These are phyloP conservation scores for Porogramme epimiltina DNA, from an alignment of 1,284 basidiomycete genomes.

Conservation along the genomic window DNA sequence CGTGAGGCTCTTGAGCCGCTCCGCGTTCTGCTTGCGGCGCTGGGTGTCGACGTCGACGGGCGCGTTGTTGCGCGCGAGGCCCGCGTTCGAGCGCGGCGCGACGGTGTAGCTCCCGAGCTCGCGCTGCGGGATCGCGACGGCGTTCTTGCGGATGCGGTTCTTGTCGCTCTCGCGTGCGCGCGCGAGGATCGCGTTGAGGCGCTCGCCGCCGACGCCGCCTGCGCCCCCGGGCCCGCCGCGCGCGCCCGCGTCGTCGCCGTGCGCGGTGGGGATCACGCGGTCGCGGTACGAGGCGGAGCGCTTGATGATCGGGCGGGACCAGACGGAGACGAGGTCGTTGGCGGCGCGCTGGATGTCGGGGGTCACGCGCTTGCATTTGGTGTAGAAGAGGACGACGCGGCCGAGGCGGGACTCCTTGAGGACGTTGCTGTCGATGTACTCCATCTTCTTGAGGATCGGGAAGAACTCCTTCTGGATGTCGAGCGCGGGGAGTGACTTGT, in stretches of 20 bases:
- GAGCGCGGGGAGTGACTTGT: conserved; percentile 90
- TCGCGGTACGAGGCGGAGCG: conserved; percentile 86
- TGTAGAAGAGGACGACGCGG: conserved; percentile 95
- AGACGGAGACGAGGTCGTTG: conserved; percentile 81
- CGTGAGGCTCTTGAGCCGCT: conserved; percentile 55
- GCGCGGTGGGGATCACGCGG: conserved; percentile 61
- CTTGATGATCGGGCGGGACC: conserved; percentile 96
- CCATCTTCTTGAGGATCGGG: conserved; percentile 83
- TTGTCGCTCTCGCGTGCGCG: conserved; percentile 69
- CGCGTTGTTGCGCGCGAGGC: conserved; percentile 45
- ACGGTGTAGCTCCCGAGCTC: conserved; percentile 74
- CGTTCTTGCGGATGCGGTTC: conserved; percentile 69
- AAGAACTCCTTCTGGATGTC: conserved; percentile 97
- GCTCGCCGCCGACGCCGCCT: conserved; percentile 47
- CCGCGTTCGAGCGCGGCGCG: conserved; percentile 61
- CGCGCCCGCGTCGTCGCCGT: conserved; percentile 15
- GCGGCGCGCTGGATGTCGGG: conserved; percentile 82
- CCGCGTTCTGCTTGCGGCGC: conserved; percentile 69
- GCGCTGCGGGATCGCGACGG: conserved; percentile 75
- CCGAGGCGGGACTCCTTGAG: conserved; percentile 93
- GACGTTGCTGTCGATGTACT: conserved; percentile 87
- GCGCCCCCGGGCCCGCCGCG: conserved; percentile 36
- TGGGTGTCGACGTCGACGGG: conserved; percentile 73
- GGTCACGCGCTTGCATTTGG: conserved; percentile 88
- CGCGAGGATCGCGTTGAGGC: conserved; percentile 70